phyloP scores from a whole-genome alignment of 2,329 filamentous ascomycete species.

The Apiospora saccharicola region DNA sequence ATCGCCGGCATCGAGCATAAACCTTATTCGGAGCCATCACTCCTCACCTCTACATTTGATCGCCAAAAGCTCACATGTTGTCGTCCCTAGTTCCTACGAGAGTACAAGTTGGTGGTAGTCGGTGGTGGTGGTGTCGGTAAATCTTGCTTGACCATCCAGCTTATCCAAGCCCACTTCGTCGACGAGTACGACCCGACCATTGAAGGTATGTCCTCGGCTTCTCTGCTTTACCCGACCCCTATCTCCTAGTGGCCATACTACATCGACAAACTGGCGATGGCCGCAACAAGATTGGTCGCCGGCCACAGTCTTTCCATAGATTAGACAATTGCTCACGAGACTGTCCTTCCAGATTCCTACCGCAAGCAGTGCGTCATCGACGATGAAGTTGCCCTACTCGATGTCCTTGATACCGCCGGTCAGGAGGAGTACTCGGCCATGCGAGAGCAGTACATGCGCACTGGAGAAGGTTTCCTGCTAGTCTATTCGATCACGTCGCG shows the following conservation, averaged over 20 bases:
- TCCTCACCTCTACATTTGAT: not conserved
- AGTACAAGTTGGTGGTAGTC: constrained; percentile 96
- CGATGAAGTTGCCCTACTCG: constrained; percentile 95
- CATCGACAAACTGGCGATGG: not conserved
- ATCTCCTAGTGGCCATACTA: no score
- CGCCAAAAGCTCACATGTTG: not conserved
- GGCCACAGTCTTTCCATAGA: not conserved
- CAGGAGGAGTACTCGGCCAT: constrained; percentile 99
- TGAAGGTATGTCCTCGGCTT: constrained; percentile 72
- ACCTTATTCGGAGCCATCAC: not conserved
- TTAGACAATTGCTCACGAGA: not conserved
- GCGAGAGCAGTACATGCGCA: constrained; percentile 99
- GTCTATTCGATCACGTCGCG: constrained; percentile 98
- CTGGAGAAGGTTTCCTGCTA: constrained; percentile 95
- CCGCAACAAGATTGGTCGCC: not conserved
- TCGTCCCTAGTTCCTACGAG: constrained; percentile 74
- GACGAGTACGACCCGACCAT: constrained; percentile 99
- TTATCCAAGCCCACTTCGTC: constrained; percentile 95
- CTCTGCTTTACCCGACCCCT: not conserved
- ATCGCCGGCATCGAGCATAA: not conserved
- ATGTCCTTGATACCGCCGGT: constrained; percentile 96
- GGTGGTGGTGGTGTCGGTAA: constrained; percentile 98
- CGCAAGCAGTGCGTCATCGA: constrained; percentile 99
- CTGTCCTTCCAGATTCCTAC: constrained; percentile 79
- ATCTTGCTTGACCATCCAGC: constrained; percentile 97